Conservation (phyloP, 2,329 filamentous ascomycete species). For the Tolypocladium album region DNA sequence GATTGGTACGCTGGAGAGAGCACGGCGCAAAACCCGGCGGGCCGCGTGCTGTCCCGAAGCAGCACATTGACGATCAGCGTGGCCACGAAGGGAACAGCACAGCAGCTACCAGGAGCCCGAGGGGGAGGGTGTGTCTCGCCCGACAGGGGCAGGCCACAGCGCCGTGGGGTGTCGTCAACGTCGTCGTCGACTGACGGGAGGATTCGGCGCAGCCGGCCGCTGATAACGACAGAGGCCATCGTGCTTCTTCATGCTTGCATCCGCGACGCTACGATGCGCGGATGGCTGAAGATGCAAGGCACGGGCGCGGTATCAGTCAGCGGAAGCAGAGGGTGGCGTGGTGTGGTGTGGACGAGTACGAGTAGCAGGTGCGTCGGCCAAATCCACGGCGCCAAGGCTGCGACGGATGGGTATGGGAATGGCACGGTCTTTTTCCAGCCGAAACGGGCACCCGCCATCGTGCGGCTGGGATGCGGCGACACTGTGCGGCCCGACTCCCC, state of each 20-base stretch:
- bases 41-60: not conserved
- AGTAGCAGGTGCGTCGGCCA: not conserved
- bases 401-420: not conserved
- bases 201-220: too few species aligned
- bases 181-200: not conserved
- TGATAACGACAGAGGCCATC: too few species aligned
- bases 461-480: constrained; percentile 5
- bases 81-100: not conserved
- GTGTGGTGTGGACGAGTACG: too few species aligned
- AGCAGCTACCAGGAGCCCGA: not conserved
- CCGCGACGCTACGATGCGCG: not conserved
- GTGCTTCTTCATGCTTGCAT: too few species aligned
- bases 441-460: constrained; percentile 4
- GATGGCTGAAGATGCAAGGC: not conserved
- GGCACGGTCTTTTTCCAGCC: not conserved
- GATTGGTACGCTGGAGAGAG: not conserved
- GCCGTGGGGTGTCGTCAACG: not conserved
- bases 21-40: not conserved
- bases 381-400: not conserved
- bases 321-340: too few species aligned
- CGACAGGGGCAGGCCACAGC: not conserved
- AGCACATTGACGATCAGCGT: not conserved
- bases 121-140: not conserved
- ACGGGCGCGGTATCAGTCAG: not conserved
- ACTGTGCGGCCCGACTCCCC: constrained; percentile 8